phyloP scores from a whole-genome alignment of 1,284 basidiomycete species.

The Ceratobasidium sp. region DNA sequence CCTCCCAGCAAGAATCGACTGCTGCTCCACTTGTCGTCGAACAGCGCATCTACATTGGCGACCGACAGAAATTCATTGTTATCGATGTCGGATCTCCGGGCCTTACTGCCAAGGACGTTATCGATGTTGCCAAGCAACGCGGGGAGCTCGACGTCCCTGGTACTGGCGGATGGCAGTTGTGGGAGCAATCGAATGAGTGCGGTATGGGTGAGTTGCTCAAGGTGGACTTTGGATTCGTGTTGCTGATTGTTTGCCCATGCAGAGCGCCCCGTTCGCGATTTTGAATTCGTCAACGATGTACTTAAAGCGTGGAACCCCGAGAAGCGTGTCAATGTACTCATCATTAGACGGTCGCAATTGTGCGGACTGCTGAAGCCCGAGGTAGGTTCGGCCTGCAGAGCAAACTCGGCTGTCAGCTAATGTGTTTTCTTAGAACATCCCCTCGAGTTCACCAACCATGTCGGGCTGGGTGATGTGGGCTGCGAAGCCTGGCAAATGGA shows the following conservation, averaged over 20 bases:
- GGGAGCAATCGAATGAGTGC: constrained; percentile 82
- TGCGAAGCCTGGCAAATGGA: constrained; percentile 90
- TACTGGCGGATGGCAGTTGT: constrained; percentile 77
- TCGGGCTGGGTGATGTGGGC: constrained; percentile 86
- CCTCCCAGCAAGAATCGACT: constrained; percentile 28
- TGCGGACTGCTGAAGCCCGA: constrained; percentile 62
- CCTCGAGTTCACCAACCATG: constrained; percentile 73
- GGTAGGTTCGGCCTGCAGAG: constrained; percentile 28
- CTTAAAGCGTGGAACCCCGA: constrained; percentile 85
- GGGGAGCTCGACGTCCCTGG: constrained; percentile 56
- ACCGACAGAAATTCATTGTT: constrained; percentile 76
- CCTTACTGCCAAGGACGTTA: constrained; percentile 73
- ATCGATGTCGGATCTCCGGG: constrained; percentile 67
- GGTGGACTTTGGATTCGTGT: not conserved
- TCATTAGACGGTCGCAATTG: constrained; percentile 73
- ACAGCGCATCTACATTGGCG: constrained; percentile 77
- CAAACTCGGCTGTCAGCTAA: not conserved
- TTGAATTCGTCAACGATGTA: constrained; percentile 78
- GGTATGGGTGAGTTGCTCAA: constrained; percentile 75
- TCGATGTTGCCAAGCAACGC: constrained; percentile 68
- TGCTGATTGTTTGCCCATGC: constrained; percentile 43
- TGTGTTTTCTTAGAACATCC: constrained; percentile 65
- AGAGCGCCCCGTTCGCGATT: constrained; percentile 89
- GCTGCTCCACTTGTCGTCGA: constrained; percentile 51
- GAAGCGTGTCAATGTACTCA: constrained; percentile 77